Conservation (phyloP, 1,284 basidiomycete genomes). For the Rhodotorula mucilaginosa region DNA sequence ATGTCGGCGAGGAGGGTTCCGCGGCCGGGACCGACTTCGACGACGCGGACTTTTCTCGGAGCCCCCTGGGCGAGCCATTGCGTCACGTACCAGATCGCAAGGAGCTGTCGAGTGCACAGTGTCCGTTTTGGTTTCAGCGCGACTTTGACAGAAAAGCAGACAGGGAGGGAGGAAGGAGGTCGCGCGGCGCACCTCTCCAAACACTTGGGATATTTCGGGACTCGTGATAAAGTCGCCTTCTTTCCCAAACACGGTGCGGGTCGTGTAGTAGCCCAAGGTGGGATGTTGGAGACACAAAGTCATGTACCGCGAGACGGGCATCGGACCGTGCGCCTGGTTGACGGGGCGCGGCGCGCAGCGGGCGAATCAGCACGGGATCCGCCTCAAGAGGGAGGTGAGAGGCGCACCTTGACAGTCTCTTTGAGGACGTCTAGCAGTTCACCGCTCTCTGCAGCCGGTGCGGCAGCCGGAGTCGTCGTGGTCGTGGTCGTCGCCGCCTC, state of each 20-base stretch:
- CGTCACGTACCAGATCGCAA: constrained; percentile 80
- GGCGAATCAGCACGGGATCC: too few relatives aligned
- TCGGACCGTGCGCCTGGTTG: constrained; percentile 73
- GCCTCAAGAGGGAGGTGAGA: too few relatives aligned
- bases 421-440: constrained; percentile 34
- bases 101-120: constrained; percentile 59
- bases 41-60: constrained; percentile 62
- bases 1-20: constrained; percentile 91
- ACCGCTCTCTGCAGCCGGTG: neutral
- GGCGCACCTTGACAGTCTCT: constrained; percentile 39
- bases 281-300: constrained; percentile 82
- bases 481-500: neutral
- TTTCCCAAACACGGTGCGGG: constrained; percentile 72
- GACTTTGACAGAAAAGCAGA: neutral
- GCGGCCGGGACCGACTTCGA: constrained; percentile 92
- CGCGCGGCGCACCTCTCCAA: constrained; percentile 75
- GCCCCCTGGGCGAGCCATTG: constrained; percentile 67
- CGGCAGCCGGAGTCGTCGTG: neutral
- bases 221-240: constrained; percentile 94
- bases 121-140: too few relatives aligned
- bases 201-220: constrained; percentile 94
- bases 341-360: too few relatives aligned
- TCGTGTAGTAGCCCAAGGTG: constrained; percentile 81
- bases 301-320: constrained; percentile 84
- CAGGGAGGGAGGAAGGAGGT: neutral